Evolutionary conservation across 345 rosid species (phyloP).

Genomic region (Toxicodendron radicans): DNA sequence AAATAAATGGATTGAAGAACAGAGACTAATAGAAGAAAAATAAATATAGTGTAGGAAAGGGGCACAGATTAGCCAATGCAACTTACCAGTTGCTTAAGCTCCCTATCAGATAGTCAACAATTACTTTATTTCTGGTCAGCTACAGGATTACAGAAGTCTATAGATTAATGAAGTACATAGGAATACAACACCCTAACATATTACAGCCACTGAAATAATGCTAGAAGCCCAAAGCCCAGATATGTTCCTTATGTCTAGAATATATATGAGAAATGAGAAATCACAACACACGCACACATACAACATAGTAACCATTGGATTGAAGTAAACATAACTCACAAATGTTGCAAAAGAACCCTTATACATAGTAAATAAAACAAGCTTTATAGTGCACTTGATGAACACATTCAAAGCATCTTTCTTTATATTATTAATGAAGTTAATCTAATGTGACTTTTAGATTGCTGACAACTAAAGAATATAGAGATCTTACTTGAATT

Average conservation of each 20-base stretch:
- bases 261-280: neutral
- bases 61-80: neutral
- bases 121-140: too few relatives aligned
- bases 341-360: too few relatives aligned
- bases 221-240: neutral
- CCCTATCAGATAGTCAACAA: too few relatives aligned
- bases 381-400: neutral
- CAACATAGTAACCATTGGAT: too few relatives aligned
- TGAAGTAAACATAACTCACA: too few relatives aligned
- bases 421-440: neutral
- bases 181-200: neutral
- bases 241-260: neutral
- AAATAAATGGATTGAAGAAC: neutral
- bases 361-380: neutral
- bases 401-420: neutral
- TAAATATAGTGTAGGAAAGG: neutral
- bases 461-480: neutral
- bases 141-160: too few relatives aligned
- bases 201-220: neutral
- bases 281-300: too few relatives aligned
- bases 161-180: neutral
- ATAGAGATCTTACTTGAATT: constrained; percentile 63
- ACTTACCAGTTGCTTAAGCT: too few relatives aligned
- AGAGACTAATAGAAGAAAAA: too few relatives aligned
- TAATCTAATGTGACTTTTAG: neutral